Evolutionary conservation across 257 asterid genomes (phyloP).

Genomic region (Ballota nigra): DNA sequence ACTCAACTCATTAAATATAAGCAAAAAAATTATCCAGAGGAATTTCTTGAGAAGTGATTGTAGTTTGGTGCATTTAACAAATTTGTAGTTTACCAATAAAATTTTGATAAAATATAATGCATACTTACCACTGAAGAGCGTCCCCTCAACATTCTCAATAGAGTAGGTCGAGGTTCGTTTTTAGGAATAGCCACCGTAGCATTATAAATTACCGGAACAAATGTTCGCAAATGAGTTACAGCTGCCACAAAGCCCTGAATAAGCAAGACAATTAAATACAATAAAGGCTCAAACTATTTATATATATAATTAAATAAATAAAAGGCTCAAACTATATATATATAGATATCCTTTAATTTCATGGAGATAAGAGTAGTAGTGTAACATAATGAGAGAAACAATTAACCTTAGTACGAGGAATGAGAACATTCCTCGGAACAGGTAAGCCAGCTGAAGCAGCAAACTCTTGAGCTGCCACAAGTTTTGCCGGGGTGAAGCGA

Average conservation of each 20-base stretch:
- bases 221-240: constrained; percentile 58
- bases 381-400: constrained; percentile 12
- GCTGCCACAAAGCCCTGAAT: constrained; percentile 84
- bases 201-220: constrained; percentile 68
- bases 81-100: background rate
- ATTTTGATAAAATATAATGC: constrained; percentile 20
- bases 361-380: background rate
- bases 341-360: background rate
- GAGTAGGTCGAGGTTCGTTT: constrained; percentile 66
- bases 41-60: background rate
- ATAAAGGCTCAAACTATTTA: background rate
- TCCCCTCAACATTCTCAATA: constrained; percentile 69
- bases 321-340: background rate
- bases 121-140: constrained; percentile 74
- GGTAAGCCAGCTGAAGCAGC: constrained; percentile 64
- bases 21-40: background rate
- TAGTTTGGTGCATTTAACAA: background rate
- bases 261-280: constrained; percentile 10
- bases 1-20: background rate
- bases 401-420: constrained; percentile 79
- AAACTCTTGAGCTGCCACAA: constrained; percentile 64
- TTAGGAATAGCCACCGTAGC: constrained; percentile 74
- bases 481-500: constrained; percentile 69
- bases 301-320: background rate
- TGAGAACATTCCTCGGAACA: constrained; percentile 66